Evolutionary conservation across 139 green algal species (phyloP).

Genomic region (Zygnema cylindricum): DNA sequence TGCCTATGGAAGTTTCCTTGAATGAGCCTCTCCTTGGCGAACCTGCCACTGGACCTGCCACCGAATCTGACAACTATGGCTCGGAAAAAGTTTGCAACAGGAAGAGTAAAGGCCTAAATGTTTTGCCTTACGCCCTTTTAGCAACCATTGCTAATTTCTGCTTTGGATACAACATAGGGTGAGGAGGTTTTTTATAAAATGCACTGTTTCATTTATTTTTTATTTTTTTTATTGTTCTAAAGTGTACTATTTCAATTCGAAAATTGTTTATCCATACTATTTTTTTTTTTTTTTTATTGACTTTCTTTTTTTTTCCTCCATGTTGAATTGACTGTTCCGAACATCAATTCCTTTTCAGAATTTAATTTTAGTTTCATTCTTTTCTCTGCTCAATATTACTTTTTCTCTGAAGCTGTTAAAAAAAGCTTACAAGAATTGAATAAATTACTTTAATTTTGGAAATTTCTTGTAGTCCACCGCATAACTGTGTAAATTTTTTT

Average conservation of each 20-base stretch:
- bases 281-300: not conserved
- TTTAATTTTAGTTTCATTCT: not conserved
- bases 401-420: too few relatives aligned
- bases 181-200: not conserved
- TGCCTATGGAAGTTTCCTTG: too few relatives aligned
- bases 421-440: too few relatives aligned
- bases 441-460: too few relatives aligned
- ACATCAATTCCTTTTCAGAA: not conserved
- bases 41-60: too few relatives aligned
- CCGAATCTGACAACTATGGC: too few relatives aligned
- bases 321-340: not conserved
- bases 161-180: conserved; percentile 41
- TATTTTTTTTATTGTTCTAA: not conserved
- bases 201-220: not conserved
- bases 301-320: not conserved
- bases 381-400: too few relatives aligned
- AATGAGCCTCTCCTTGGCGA: too few relatives aligned
- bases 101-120: too few relatives aligned
- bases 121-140: conserved; percentile 16
- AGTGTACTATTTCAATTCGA: not conserved
- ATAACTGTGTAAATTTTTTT: too few relatives aligned
- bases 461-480: too few relatives aligned
- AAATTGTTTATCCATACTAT: not conserved
- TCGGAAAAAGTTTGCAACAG: too few relatives aligned
- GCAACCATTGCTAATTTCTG: conserved; percentile 9